Evolutionary conservation across 495 filamentous ascomycete genomes (phyloP).

Genomic region (Penicillium maclennaniae): DNA sequence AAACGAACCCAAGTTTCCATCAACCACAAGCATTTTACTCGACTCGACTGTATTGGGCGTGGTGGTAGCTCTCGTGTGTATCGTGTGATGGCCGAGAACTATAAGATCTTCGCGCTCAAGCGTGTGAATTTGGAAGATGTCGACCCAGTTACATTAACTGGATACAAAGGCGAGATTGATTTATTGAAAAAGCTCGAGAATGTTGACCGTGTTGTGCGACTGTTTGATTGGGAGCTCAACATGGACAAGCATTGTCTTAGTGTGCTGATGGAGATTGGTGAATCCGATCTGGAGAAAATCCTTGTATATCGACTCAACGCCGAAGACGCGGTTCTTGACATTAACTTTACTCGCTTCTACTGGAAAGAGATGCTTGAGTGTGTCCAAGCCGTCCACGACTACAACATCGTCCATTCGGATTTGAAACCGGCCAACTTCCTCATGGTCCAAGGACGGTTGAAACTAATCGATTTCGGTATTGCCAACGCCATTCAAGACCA

Average conservation of each 20-base stretch:
- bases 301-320: slow-evolving; percentile 67
- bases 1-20: slow-evolving; percentile 77
- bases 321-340: slow-evolving; percentile 74
- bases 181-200: slow-evolving; percentile 75
- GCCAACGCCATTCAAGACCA: slow-evolving; percentile 95
- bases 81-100: slow-evolving; percentile 94
- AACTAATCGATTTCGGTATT: slow-evolving; percentile 95
- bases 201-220: slow-evolving; percentile 80
- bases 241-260: slow-evolving; percentile 79
- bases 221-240: slow-evolving; percentile 93
- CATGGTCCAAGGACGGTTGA: slow-evolving; percentile 76
- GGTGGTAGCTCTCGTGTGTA: slow-evolving; percentile 93
- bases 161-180: slow-evolving; percentile 97
- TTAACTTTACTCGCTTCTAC: slow-evolving; percentile 89
- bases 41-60: slow-evolving; percentile 83
- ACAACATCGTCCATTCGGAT: slow-evolving; percentile 93
- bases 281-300: slow-evolving; percentile 88
- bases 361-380: slow-evolving; percentile 99
- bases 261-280: slow-evolving; percentile 97
- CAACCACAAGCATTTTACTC: slow-evolving; percentile 86
- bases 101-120: slow-evolving; percentile 90
- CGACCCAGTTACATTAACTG: slow-evolving; percentile 76
- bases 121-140: slow-evolving; percentile 84
- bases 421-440: slow-evolving; percentile 95
- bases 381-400: slow-evolving; percentile 78